These are phyloP conservation scores for Globisporangium recalcitrans DNA, from an alignment of 352 stramenopile genomes.

Conservation along the genomic window DNA sequence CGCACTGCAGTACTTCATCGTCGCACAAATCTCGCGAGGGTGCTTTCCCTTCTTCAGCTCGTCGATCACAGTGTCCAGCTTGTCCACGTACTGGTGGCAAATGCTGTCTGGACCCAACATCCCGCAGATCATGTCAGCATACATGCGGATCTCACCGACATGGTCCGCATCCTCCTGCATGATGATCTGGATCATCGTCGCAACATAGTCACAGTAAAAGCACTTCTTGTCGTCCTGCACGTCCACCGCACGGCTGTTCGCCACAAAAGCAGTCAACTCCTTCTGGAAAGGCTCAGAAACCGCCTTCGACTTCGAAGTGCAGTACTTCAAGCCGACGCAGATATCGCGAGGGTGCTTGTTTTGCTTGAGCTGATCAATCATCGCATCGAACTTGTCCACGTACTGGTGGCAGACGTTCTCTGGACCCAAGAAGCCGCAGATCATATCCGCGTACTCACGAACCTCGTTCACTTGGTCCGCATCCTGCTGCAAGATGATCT, in stretches of 20 bases:
- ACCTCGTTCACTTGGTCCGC: conserved; percentile 50
- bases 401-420: conserved; percentile 68
- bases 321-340: conserved; percentile 57
- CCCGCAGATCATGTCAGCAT: conserved; percentile 72
- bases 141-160: conserved; percentile 49
- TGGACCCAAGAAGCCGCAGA: conserved; percentile 62
- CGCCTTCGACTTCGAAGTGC: conserved; percentile 17
- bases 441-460: conserved; percentile 62
- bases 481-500: conserved; percentile 54
- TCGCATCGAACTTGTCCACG: conserved; percentile 56
- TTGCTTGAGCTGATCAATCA: conserved; percentile 56
- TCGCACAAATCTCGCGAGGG: conserved; percentile 52
- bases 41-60: conserved; percentile 57
- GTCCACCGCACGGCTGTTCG: conserved; percentile 15
- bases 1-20: conserved; percentile 63
- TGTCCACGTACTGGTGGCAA: conserved; percentile 64
- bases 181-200: conserved; percentile 53
- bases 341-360: conserved; percentile 67
- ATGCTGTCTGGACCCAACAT: conserved; percentile 55
- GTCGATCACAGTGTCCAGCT: conserved; percentile 65
- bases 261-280: conserved; percentile 31
- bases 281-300: conserved; percentile 16
- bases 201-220: conserved; percentile 58
- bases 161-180: conserved; percentile 50
- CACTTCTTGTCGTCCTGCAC: conserved; percentile 37